A percentile compares a stretch with the other conserved stretches of the same genome.
These are phyloP conservation scores for Fusarium sp. DNA, from an alignment of 2,329 filamentous ascomycete genomes.

Conservation along the genomic window DNA sequence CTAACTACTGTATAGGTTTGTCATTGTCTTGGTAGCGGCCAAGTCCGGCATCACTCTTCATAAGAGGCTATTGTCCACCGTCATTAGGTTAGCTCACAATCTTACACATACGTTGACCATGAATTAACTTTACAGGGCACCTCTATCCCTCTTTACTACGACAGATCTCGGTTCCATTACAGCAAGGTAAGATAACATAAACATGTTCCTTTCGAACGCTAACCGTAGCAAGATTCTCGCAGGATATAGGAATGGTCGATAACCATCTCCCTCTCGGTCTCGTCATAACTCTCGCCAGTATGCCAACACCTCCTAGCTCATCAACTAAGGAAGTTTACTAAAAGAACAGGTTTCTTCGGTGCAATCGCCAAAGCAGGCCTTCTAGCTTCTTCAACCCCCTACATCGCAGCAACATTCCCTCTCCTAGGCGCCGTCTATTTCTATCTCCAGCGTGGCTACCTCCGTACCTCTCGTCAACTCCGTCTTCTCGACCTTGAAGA, in stretches of 20 bases:
- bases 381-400: constrained; percentile 41
- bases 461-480: constrained; percentile 56
- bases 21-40: constrained; percentile 44
- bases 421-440: constrained; percentile 55
- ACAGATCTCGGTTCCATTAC: constrained; percentile 55
- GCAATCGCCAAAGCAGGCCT: constrained; percentile 42
- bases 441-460: constrained; percentile 55
- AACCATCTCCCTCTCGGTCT: constrained; percentile 54
- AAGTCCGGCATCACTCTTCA: constrained; percentile 44
- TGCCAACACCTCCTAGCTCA: constrained; percentile 21
- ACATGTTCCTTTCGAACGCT: background rate
- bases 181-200: constrained; percentile 48
- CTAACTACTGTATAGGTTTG: constrained; percentile 38
- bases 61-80: constrained; percentile 38
- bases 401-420: constrained; percentile 56
- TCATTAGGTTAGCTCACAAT: constrained; percentile 19
- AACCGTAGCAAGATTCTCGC: constrained; percentile 50
- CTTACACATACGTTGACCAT: background rate
- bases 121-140: constrained; percentile 46
- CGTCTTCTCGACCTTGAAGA: constrained; percentile 56
- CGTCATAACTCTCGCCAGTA: constrained; percentile 49
- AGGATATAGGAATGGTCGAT: constrained; percentile 58
- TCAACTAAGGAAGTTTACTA: background rate
- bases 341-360: constrained; percentile 48
- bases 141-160: constrained; percentile 53